Percentiles rank a stretch among this genome's conserved stretches.
Conservation (phyloP, 2,329 filamentous ascomycete species). For the Massarina eburnea region DNA sequence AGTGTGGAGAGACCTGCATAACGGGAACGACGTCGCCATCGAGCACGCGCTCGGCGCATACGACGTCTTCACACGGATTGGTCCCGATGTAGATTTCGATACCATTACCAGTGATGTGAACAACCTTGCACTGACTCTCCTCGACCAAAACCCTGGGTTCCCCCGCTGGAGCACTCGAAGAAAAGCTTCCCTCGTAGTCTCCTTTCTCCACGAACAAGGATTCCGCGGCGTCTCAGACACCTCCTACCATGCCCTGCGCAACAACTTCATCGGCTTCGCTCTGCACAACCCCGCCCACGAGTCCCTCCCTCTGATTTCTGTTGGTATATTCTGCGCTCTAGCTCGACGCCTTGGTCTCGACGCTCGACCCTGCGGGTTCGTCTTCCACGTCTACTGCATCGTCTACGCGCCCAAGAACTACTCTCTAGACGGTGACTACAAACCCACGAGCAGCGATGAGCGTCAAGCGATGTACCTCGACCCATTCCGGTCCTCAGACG, state of each 20-base stretch:
- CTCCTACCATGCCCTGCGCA: conserved; percentile 77
- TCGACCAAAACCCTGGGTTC: conserved; percentile 55
- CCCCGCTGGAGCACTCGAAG: conserved; percentile 61
- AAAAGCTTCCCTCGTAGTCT: conserved; percentile 68
- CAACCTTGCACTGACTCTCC: conserved; percentile 60
- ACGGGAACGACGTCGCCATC: conserved; percentile 58
- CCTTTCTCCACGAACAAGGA: conserved; percentile 68
- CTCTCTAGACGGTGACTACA: conserved; percentile 50
- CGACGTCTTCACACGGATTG: conserved; percentile 83
- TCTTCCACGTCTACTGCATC: conserved; percentile 82
- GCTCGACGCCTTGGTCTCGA: conserved; percentile 73
- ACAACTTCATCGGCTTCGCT: conserved; percentile 84
- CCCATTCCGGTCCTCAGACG: conserved; percentile 70
- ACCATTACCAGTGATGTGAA: conserved; percentile 66
- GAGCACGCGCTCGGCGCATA: conserved; percentile 80
- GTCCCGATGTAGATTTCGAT: conserved; percentile 70
- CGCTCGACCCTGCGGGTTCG: conserved; percentile 78
- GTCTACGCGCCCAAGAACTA: conserved; percentile 64
- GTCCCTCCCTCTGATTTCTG: conserved; percentile 83
- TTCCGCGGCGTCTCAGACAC: conserved; percentile 72
- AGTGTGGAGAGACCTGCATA: conserved; percentile 67
- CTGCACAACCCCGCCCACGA: conserved; percentile 72
- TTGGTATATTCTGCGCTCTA: conserved; percentile 81
- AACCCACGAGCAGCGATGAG: conserved; percentile 27
- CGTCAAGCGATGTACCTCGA: conserved; percentile 74